Percentiles rank a stretch among this genome's conserved stretches.
phyloP scores from a whole-genome alignment of 2,329 filamentous ascomycete species.

The Fusarium lyarnte region DNA sequence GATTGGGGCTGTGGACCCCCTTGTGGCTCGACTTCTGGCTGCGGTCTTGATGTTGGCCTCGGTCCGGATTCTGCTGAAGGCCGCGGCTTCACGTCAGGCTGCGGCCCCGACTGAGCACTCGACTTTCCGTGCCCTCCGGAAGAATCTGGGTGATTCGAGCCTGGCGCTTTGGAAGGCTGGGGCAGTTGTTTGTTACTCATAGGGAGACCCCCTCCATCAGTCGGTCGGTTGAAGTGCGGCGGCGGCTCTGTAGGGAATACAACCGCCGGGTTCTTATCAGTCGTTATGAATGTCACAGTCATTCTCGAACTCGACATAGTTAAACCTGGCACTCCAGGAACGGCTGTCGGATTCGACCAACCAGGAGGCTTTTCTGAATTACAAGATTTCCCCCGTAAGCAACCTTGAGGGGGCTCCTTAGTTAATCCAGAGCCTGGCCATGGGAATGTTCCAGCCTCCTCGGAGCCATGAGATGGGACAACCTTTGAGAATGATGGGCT shows the following conservation, averaged over 20 bases:
- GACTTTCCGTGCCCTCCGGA: neutral
- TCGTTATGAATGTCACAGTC: slow-evolving; percentile 59
- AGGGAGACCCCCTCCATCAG: neutral
- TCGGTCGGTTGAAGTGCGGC: slow-evolving; percentile 51
- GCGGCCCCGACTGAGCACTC: neutral
- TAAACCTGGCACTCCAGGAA: slow-evolving; percentile 7
- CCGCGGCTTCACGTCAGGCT: neutral
- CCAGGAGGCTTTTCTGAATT: neutral
- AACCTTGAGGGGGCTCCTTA: slow-evolving; percentile 19
- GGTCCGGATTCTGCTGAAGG: neutral
- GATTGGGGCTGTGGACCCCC: neutral
- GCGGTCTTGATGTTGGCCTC: neutral
- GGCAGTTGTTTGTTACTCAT: slow-evolving; percentile 37
- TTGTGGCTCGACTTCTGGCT: neutral
- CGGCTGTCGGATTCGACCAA: slow-evolving; percentile 4
- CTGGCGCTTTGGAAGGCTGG: slow-evolving; percentile 1
- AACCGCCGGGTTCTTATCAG: slow-evolving; percentile 65
- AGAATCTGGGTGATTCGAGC: neutral
- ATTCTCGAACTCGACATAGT: slow-evolving; percentile 25
- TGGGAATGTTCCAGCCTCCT: neutral
- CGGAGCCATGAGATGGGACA: neutral
- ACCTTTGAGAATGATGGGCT: neutral
- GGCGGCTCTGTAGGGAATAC: slow-evolving; percentile 52
- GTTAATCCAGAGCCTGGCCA: slow-evolving; percentile 6
- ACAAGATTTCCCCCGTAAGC: slow-evolving; percentile 10